A percentile compares a stretch with the other conserved stretches of the same genome.
Conservation (phyloP, 2,329 filamentous ascomycete species). For the Epichloe sylvatica region DNA sequence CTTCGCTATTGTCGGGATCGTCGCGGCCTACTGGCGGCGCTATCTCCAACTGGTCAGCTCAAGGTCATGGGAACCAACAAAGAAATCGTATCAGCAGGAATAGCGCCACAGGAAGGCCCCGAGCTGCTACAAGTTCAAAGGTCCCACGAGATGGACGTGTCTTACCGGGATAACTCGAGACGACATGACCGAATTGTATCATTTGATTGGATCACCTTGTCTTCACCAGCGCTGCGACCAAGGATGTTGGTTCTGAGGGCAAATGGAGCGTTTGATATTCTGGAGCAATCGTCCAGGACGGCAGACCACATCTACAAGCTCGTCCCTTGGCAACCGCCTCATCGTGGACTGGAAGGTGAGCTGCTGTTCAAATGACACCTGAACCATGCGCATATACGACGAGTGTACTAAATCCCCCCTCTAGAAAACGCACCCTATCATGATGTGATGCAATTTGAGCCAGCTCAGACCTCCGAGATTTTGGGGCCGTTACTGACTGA, state of each 20-base stretch:
- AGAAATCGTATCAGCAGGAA: constrained; percentile 30
- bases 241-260: constrained; percentile 46
- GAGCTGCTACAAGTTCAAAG: constrained; percentile 45
- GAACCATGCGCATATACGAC: too few relatives aligned
- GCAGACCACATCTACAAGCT: constrained; percentile 46
- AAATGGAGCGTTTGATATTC: constrained; percentile 46
- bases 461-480: constrained; percentile 36
- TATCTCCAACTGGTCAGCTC: constrained; percentile 50
- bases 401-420: constrained; percentile 7
- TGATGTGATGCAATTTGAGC: constrained; percentile 44
- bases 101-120: constrained; percentile 32
- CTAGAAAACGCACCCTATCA: constrained; percentile 39
- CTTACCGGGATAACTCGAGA: constrained; percentile 35
- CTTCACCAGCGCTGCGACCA: constrained; percentile 39
- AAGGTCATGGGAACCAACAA: constrained; percentile 45
- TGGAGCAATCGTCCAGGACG: constrained; percentile 46
- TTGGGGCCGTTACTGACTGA: constrained; percentile 41
- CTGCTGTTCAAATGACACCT: background rate
- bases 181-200: constrained; percentile 50
- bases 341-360: constrained; percentile 41
- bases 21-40: constrained; percentile 44
- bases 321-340: constrained; percentile 45
- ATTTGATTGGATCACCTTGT: constrained; percentile 52
- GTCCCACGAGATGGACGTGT: constrained; percentile 49
- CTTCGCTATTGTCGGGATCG: constrained; percentile 50